Base-by-base conservation (phyloP, 2,329 filamentous ascomycete species). In the Pleoardoris graminearum region DNA sequence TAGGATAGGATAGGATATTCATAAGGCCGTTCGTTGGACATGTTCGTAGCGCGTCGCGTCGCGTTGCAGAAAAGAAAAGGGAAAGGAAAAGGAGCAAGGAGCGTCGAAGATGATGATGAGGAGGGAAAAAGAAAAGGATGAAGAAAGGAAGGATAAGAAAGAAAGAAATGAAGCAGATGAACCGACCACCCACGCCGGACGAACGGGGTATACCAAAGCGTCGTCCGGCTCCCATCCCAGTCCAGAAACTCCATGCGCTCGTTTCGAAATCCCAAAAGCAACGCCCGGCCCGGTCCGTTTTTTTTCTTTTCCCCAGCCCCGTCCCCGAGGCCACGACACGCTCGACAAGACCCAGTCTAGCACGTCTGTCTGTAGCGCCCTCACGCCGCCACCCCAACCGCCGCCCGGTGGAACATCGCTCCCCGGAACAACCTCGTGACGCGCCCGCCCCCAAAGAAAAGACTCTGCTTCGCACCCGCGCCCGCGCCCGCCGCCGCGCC, bases 391-490 rank as follows among this genome's bases (percentile, higher is more conserved):
- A 21, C 37, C 25, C 22, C 37, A 16, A 41, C 14, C 7, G 27
- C 14, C 7, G 27, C 4, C 11, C 41, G 41, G 27, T 44, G 60
- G 48, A 73, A 68, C 42, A 68, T 59, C 7, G 60, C 58, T 14
- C 57, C 58, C 43, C 69, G 58, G 49, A 74, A 54, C 38, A 75
- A 69, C 45, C 68, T 60, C 57, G 66, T 69, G 59, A 74, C 67
- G 54, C 73, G 71, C 45, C 72, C 67, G 27, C 69, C 68, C 25
- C 69, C 65, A 21, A 66, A 71, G 46, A 72, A 69, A n/a, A n/a
- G n/a, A 36, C 67, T 66, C 38, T 75, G 72, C 57, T 71, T 73
- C n/a, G 45, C 58, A 23, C 33, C 54, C 30, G 58, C 55, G 56
- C 60, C 65, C 47, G 52, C 60, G 32, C 41, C 11, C 39, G 54